Percentiles rank a stretch among this genome's conserved stretches.
Evolutionary conservation across 352 stramenopile genomes (phyloP).

Genomic region (Phytophthora podocarpi): DNA sequence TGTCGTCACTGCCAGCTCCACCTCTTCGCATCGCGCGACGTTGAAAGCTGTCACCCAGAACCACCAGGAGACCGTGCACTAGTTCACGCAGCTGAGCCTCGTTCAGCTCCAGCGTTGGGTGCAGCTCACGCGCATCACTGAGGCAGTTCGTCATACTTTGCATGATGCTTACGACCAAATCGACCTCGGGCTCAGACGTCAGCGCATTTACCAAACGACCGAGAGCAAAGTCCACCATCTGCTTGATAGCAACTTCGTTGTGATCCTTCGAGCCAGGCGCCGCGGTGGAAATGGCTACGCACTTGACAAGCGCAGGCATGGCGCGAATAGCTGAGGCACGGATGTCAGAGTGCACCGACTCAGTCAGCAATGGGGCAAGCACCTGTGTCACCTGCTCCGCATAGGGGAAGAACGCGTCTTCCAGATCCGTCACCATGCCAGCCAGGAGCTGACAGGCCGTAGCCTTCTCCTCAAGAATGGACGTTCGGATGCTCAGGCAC

Average conservation of each 20-base stretch:
- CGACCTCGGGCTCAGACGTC: constrained; percentile 82
- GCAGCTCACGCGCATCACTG: constrained; percentile 43
- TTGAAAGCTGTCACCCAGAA: constrained; percentile 85
- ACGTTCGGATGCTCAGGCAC: constrained; percentile 83
- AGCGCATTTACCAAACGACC: constrained; percentile 78
- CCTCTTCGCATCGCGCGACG: constrained; percentile 61
- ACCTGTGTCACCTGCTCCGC: constrained; percentile 86
- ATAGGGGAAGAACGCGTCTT: constrained; percentile 88
- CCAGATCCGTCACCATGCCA: constrained; percentile 76
- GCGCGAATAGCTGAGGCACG: constrained; percentile 77
- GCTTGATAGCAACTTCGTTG: constrained; percentile 63
- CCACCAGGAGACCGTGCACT: constrained; percentile 73
- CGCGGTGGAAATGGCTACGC: constrained; percentile 60
- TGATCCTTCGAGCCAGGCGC: constrained; percentile 31
- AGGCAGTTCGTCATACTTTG: constrained; percentile 85
- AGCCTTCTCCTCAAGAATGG: constrained; percentile 82
- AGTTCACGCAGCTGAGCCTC: constrained; percentile 76
- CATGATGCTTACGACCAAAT: constrained; percentile 87
- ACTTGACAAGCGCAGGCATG: constrained; percentile 81
- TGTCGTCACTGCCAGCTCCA: constrained; percentile 28
- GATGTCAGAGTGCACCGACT: constrained; percentile 88
- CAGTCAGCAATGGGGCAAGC: constrained; percentile 78
- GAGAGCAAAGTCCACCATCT: constrained; percentile 87
- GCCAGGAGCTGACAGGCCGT: constrained; percentile 82
- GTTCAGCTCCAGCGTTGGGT: constrained; percentile 62